These are phyloP conservation scores for Coniferiporia weirii DNA, from an alignment of 1,284 basidiomycete species.

Conservation along the genomic window DNA sequence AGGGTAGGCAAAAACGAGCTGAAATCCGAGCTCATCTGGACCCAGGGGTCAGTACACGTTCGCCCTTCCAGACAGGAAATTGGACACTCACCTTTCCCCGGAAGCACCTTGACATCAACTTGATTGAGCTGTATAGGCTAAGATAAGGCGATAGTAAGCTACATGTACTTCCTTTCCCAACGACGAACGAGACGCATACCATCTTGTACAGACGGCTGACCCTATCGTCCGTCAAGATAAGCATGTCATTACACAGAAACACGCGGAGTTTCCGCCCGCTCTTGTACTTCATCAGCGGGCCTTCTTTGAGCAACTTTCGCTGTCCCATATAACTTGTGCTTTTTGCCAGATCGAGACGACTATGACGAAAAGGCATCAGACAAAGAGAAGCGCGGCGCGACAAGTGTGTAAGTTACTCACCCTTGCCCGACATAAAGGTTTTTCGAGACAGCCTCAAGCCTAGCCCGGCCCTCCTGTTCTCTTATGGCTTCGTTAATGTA, in stretches of 20 bases:
- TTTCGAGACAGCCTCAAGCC: conserved; percentile 67
- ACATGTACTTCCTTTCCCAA: neutral
- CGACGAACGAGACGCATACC: conserved; percentile 39
- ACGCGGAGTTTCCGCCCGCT: conserved; percentile 73
- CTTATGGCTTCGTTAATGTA: conserved; percentile 89
- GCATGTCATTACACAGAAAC: conserved; percentile 78
- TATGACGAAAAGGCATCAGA: conserved; percentile 25
- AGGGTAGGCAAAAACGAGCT: conserved; percentile 60
- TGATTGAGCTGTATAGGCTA: conserved; percentile 71
- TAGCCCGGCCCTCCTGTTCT: conserved; percentile 74
- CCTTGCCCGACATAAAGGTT: conserved; percentile 85
- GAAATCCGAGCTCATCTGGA: conserved; percentile 61
- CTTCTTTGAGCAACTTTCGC: conserved; percentile 77
- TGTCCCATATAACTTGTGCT: conserved; percentile 78
- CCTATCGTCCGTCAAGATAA: conserved; percentile 70
- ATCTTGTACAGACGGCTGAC: conserved; percentile 73
- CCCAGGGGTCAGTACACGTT: conserved; percentile 7
- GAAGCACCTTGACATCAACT: conserved; percentile 50
- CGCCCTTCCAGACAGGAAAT: neutral
- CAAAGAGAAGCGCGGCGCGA: neutral
- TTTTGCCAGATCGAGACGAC: conserved; percentile 84
- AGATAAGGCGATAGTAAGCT: neutral
- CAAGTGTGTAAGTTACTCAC: conserved; percentile 35
- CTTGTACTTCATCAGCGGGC: conserved; percentile 74
- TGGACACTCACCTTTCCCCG: conserved; percentile 37